These are phyloP conservation scores for Cladophialophora psammophila DNA, from an alignment of 2,329 filamentous ascomycete genomes.

Conservation along the genomic window DNA sequence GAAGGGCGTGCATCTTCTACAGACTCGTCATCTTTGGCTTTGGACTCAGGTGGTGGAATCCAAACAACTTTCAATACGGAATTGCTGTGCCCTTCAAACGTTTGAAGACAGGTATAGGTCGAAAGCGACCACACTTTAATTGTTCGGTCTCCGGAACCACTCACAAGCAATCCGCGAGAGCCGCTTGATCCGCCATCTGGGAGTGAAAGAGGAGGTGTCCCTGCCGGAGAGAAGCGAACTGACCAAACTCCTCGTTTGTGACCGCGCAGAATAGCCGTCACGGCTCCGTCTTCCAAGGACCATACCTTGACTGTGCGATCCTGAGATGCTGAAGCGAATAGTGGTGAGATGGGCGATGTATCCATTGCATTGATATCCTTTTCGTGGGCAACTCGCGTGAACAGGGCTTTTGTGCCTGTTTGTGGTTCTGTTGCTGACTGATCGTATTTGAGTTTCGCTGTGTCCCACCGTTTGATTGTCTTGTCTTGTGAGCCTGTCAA, in stretches of 20 bases:
- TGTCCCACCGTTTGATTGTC: slow-evolving; percentile 93
- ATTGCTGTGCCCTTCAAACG: slow-evolving; percentile 95
- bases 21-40: slow-evolving; percentile 31
- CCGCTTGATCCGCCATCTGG: slow-evolving; percentile 73
- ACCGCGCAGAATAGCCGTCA: slow-evolving; percentile 87
- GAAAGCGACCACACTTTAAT: slow-evolving; percentile 92
- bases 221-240: slow-evolving; percentile 83
- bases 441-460: slow-evolving; percentile 67
- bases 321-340: slow-evolving; percentile 96
- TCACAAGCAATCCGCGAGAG: slow-evolving; percentile 82
- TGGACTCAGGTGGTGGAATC: slow-evolving; percentile 65
- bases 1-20: slow-evolving; percentile 46
- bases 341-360: slow-evolving; percentile 72
- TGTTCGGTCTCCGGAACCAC: slow-evolving; percentile 94
- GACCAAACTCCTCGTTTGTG: slow-evolving; percentile 97
- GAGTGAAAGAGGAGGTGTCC: slow-evolving; percentile 75
- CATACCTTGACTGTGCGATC: slow-evolving; percentile 98
- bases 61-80: slow-evolving; percentile 93
- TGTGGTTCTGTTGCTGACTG: slow-evolving; percentile 45
- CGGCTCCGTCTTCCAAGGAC: slow-evolving; percentile 87
- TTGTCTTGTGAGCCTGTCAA: slow-evolving; percentile 94
- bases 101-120: slow-evolving; percentile 90
- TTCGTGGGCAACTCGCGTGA: slow-evolving; percentile 94
- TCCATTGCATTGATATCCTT: slow-evolving; percentile 98
- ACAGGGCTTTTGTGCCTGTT: slow-evolving; percentile 64